These are phyloP conservation scores for Solanum paucissectum DNA, from an alignment of 257 asterid genomes.

Conservation along the genomic window DNA sequence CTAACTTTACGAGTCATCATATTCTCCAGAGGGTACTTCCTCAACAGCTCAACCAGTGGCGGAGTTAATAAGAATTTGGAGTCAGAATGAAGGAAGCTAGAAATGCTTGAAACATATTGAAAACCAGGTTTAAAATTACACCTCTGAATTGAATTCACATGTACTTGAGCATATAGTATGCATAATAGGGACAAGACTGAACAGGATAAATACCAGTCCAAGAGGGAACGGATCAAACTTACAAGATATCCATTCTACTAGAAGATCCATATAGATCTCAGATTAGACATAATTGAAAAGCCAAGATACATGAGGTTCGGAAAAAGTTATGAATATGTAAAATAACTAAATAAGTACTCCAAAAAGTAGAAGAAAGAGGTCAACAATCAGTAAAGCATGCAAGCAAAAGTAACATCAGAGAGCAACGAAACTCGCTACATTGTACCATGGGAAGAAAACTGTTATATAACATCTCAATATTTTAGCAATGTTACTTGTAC, in stretches of 20 bases:
- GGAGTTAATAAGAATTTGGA: neutral
- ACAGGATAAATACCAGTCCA: neutral
- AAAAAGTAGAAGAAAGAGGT: neutral
- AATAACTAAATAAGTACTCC: neutral
- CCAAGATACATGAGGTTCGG: neutral
- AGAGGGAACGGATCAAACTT: neutral
- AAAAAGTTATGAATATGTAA: neutral
- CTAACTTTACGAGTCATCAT: neutral
- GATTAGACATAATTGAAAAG: neutral
- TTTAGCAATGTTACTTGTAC: neutral
- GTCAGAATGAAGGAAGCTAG: neutral
- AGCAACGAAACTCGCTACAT: neutral
- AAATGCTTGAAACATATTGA: neutral
- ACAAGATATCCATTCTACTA: neutral
- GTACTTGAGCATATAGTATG: neutral
- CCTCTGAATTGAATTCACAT: neutral
- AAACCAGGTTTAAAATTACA: neutral
- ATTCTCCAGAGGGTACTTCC: neutral
- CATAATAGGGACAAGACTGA: neutral
- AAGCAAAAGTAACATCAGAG: neutral
- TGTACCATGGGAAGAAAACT: neutral
- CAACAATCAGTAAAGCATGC: neutral
- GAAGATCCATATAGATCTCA: neutral
- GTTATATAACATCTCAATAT: neutral
- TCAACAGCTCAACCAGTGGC: neutral